These are phyloP conservation scores for Mallotus repandus DNA, from an alignment of 441 rosid species.

Conservation along the genomic window DNA sequence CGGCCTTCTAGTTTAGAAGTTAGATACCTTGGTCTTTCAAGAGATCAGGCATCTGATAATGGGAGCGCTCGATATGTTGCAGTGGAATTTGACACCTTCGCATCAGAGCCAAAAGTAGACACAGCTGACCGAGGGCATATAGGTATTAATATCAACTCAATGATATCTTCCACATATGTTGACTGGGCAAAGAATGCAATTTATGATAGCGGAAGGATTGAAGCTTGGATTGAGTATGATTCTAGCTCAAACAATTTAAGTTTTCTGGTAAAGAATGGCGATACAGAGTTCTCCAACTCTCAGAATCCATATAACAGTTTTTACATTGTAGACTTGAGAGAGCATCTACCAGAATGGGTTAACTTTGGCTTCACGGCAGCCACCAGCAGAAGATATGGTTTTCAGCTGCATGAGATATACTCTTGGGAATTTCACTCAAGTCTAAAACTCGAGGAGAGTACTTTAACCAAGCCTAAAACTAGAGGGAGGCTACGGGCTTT, in stretches of 20 bases:
- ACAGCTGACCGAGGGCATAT: conserved; percentile 22
- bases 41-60: no score
- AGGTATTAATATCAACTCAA: conserved; percentile 30
- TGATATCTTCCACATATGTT: neutral
- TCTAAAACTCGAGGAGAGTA: conserved; percentile 7
- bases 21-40: conserved; percentile 26
- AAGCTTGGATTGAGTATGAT: conserved; percentile 29
- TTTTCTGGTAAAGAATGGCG: conserved; percentile 7
- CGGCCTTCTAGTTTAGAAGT: neutral
- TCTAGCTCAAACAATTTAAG: conserved; percentile 25
- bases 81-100: conserved; percentile 33
- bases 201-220: conserved; percentile 6
- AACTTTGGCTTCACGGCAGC: conserved; percentile 31
- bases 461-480: no score
- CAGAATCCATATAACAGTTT: neutral
- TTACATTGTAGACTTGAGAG: neutral
- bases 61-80: conserved; percentile 24
- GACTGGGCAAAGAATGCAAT: conserved; percentile 26
- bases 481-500: no score
- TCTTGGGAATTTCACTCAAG: conserved; percentile 30
- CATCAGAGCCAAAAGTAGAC: neutral
- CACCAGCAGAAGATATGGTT: neutral
- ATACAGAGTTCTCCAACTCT: rapidly evolving
- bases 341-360: conserved; percentile 27
- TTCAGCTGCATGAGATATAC: conserved; percentile 14